phyloP scores from a whole-genome alignment of 2,329 filamentous ascomycete species.

The Periconia sp. region DNA sequence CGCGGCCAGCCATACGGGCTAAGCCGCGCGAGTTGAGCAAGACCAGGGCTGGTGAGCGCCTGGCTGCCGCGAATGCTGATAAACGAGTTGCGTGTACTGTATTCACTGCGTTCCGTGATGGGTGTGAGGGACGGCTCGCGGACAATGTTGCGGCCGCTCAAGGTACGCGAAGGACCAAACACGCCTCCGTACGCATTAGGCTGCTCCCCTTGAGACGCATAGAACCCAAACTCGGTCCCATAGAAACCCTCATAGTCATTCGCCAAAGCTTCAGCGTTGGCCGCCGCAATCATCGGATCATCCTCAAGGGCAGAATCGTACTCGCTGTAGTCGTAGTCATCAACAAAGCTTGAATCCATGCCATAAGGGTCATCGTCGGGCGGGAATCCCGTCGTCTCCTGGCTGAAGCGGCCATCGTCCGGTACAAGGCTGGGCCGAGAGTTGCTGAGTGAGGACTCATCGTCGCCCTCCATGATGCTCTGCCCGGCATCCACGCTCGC shows the following conservation, averaged over 20 bases:
- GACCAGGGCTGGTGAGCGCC: conserved; percentile 67
- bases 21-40: conserved; percentile 71
- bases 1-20: conserved; percentile 55
- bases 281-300: conserved; percentile 89
- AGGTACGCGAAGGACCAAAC: conserved; percentile 76
- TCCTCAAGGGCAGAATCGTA: conserved; percentile 56
- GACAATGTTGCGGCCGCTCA: conserved; percentile 64
- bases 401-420: conserved; percentile 53
- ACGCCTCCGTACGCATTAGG: conserved; percentile 81
- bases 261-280: conserved; percentile 89
- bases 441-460: conserved; percentile 34
- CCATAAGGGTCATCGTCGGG: conserved; percentile 37
- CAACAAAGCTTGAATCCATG: conserved; percentile 42
- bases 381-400: conserved; percentile 44
- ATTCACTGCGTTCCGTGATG: conserved; percentile 94
- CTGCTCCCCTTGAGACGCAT: conserved; percentile 62
- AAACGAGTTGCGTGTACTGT: conserved; percentile 90
- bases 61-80: conserved; percentile 66
- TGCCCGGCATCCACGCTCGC: conserved; percentile 47
- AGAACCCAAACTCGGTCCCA: conserved; percentile 95
- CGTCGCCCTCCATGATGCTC: conserved; percentile 32
- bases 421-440: conserved; percentile 50
- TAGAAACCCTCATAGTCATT: conserved; percentile 94
- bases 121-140: conserved; percentile 91
- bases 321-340: conserved; percentile 61